These are phyloP conservation scores for Magnolia kwangsiensis DNA, from an alignment of 164 flowering plant genomes.

Conservation along the genomic window DNA sequence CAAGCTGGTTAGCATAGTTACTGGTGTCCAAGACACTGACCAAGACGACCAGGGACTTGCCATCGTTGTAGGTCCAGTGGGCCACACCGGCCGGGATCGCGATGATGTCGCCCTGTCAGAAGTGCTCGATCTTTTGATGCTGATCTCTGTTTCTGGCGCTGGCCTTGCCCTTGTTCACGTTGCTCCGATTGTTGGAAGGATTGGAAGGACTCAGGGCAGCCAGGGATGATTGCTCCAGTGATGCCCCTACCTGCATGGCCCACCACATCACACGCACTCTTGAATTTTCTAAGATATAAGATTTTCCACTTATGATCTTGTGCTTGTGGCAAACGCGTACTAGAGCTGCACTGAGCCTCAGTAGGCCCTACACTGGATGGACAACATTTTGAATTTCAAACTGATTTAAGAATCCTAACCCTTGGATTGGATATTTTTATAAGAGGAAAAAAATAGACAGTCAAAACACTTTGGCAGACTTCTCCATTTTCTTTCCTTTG, in stretches of 20 bases:
- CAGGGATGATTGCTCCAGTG: constrained; percentile 38
- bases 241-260: constrained; percentile 42
- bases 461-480: no score
- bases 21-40: constrained; percentile 22
- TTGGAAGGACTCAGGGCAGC: constrained; percentile 61
- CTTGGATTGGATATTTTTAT: no score
- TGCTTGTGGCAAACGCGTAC: no score
- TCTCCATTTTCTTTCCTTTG: no score
- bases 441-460: no score
- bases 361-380: no score
- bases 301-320: neutral
- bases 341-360: no score
- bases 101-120: constrained; percentile 37
- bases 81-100: constrained; percentile 35
- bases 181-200: constrained; percentile 16
- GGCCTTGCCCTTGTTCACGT: constrained; percentile 3
- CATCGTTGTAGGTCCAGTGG: constrained; percentile 46
- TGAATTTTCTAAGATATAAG: neutral
- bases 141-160: constrained; percentile 3
- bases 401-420: no score
- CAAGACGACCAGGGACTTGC: constrained; percentile 26
- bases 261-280: neutral
- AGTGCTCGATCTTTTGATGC: constrained; percentile 37
- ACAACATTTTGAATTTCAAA: no score
- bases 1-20: constrained; percentile 45